Evolutionary conservation across 2,329 filamentous ascomycete species (phyloP), one percentile per base, ranked within the genome.

Genomic region (Talaromyces albobiverticillius): DNA sequence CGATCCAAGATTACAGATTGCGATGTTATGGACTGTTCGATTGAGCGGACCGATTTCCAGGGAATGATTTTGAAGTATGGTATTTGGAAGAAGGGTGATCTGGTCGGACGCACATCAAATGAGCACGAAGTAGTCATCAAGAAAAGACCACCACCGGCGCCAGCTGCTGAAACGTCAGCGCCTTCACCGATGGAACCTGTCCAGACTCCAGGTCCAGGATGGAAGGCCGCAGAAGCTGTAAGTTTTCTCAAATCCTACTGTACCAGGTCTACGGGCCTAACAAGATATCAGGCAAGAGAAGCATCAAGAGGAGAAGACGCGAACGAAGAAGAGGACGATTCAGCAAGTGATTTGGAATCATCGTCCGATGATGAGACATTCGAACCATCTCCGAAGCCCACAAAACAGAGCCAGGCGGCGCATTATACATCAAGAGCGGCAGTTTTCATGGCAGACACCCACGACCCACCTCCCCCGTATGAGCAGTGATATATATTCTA

Each of bases 61-160:
- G 57, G 59, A 1, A 60, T 61, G 60, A 53, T 57, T 14, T 48
- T 62, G 4, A 57, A 53, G 36, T 55, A 61, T 34, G 60, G 60
- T 2, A 60, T 62, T 26, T 62, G 60, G 60, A 57, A 57, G 23
- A 46, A 52, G 10, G 59, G 59, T 3, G 53, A 60, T 38, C 46
- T 62, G 31, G 51, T 62, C 9, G 57, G 60, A 13, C 52, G 59
- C 4, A 59, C 55, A 7, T 56, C 53, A 9, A 46, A 52, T 8
- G 34, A 56, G 31, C 54, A 54, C 20, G 56, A 55, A 36, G 53
- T 55, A 14, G 42, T 55, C 4, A 55, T 55, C 26, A 47, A 47
- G 26, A 47, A 42, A 31, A 55, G 53, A 42, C 18, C 29, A 5
- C 32, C 36, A 7, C 42, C 42, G 14, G 8, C 8, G 4, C 14